Percentiles rank a stretch among this genome's conserved stretches.
These are phyloP conservation scores for Saccharomycopsis microspora DNA, from an alignment of 805 yeast genomes.

Conservation along the genomic window DNA sequence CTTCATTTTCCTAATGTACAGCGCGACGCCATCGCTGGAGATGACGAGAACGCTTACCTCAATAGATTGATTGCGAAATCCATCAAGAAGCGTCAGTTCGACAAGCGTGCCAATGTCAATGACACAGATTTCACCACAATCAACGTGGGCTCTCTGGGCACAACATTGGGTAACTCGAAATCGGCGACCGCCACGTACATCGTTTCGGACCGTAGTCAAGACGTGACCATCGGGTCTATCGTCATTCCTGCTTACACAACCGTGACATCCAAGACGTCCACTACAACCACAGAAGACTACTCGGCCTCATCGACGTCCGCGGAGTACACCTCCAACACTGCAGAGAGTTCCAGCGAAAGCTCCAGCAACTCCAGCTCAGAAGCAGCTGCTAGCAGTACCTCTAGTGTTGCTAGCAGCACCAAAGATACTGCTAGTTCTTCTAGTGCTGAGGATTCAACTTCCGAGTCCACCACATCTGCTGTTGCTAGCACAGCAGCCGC, in stretches of 20 bases:
- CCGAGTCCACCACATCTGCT: conserved; percentile 1
- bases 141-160: not conserved
- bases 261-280: not conserved
- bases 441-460: not conserved
- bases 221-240: not conserved
- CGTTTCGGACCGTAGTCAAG: not conserved
- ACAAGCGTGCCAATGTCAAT: conserved; percentile 3
- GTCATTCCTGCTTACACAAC: not conserved
- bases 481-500: not conserved
- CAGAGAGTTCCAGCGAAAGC: not conserved
- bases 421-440: not conserved
- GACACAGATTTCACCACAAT: not conserved
- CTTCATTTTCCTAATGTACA: conserved; percentile 4
- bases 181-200: too few relatives aligned
- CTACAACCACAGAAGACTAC: not conserved
- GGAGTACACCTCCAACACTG: not conserved
- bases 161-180: too few relatives aligned
- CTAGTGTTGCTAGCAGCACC: not conserved
- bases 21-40: not conserved
- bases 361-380: not conserved
- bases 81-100: conserved; percentile 10
- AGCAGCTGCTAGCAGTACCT: not conserved
- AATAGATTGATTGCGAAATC: conserved; percentile 13
- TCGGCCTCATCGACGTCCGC: not conserved
- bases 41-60: conserved; percentile 10